phyloP scores from a whole-genome alignment of 331 rosid species.

The Rosa hybrid region DNA sequence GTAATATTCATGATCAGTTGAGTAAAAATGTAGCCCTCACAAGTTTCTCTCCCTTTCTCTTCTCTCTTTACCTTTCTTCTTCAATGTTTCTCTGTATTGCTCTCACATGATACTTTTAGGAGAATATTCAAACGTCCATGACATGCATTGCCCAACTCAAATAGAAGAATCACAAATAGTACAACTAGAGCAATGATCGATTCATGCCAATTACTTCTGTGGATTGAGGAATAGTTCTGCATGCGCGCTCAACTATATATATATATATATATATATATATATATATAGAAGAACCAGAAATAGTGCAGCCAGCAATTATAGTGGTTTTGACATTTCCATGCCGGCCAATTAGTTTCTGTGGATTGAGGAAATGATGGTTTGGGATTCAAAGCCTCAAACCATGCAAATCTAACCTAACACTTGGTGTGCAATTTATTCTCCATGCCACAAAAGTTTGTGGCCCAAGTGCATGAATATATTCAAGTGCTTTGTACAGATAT shows the following conservation, averaged over 20 bases:
- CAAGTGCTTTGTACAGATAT: slow-evolving; percentile 12
- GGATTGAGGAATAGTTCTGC: slow-evolving; percentile 4
- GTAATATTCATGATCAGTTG: too few species aligned
- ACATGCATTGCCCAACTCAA: not conserved
- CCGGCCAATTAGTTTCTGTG: not conserved
- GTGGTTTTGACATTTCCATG: slow-evolving; percentile 1
- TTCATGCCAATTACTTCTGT: slow-evolving; percentile 3
- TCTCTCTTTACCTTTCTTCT: too few species aligned
- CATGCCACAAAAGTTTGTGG: slow-evolving; percentile 23
- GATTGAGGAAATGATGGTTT: slow-evolving; percentile 12
- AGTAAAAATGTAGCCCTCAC: too few species aligned
- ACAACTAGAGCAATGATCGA: not conserved
- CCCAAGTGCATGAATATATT: slow-evolving; percentile 11
- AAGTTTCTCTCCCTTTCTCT: too few species aligned
- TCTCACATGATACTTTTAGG: not conserved
- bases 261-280: too few species aligned
- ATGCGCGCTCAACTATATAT: not conserved
- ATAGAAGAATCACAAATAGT: slow-evolving; percentile 5
- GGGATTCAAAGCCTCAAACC: not conserved
- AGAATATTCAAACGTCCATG: slow-evolving; percentile 10
- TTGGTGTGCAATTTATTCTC: not conserved
- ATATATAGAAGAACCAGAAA: too few species aligned
- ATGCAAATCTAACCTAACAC: slow-evolving; percentile 19
- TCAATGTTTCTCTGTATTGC: too few species aligned
- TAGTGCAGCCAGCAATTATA: not conserved